Conservation (phyloP, 2,329 filamentous ascomycete species). For the Ophiostoma himal-ulmi region DNA sequence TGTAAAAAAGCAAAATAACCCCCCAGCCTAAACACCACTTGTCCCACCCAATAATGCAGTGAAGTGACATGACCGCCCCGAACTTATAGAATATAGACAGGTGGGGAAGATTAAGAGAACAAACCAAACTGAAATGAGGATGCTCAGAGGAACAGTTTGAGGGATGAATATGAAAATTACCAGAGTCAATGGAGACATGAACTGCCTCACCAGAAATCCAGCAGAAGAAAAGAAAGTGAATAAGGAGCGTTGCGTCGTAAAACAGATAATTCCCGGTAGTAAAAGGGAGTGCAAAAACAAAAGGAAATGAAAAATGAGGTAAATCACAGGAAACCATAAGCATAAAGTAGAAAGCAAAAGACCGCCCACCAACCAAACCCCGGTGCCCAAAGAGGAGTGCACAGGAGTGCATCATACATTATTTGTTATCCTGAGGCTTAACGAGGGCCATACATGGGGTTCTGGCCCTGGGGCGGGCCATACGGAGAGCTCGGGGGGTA, state of each 20-base stretch:
- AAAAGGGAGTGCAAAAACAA: neutral
- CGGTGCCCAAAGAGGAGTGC: slow-evolving; percentile 27
- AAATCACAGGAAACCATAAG: neutral
- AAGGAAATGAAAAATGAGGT: neutral
- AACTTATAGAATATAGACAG: slow-evolving; percentile 14
- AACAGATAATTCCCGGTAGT: neutral
- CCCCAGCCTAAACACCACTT: slow-evolving; percentile 20
- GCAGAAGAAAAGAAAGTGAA: slow-evolving; percentile 1
- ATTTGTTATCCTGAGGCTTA: neutral
- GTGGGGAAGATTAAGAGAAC: neutral
- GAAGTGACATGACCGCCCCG: slow-evolving; percentile 15
- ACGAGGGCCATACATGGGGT: slow-evolving; percentile 49
- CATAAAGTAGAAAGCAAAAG: slow-evolving; percentile 1
- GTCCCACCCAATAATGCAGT: slow-evolving; percentile 14
- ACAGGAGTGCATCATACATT: slow-evolving; percentile 30
- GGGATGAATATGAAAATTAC: neutral
- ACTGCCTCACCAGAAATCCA: neutral
- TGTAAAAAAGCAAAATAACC: slow-evolving; percentile 20
- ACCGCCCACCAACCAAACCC: neutral
- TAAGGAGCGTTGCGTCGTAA: neutral
- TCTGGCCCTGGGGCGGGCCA: slow-evolving; percentile 49
- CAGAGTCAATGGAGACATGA: neutral
- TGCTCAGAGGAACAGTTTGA: neutral
- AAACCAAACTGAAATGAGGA: neutral
- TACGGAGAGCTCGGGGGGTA: slow-evolving; percentile 57